A percentile compares a stretch with the other conserved stretches of the same genome.
Conservation (phyloP, 306 rosid species). For the Dryas alaskensis region DNA sequence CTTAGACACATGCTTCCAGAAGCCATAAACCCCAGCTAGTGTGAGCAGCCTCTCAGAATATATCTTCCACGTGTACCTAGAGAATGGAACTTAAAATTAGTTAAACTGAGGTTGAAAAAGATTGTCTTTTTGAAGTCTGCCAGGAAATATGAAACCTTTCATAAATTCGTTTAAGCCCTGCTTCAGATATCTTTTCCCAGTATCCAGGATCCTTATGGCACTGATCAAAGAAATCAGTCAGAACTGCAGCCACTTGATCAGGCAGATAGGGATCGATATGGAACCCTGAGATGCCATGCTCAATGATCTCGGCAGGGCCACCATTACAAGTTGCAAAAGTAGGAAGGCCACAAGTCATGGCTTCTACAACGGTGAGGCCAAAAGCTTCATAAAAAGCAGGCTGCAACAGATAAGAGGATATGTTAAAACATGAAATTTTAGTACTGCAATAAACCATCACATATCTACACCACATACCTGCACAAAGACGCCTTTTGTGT, state of each 20-base stretch:
- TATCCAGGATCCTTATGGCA: conserved; percentile 4
- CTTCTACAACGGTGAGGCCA: conserved; percentile 19
- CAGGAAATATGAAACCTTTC: conserved; percentile 14
- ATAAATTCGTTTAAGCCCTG: conserved; percentile 8
- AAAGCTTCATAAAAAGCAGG: conserved; percentile 25
- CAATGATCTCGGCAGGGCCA: conserved; percentile 22
- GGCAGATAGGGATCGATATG: conserved; percentile 18
- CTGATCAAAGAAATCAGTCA: conserved; percentile 17
- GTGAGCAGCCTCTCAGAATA: conserved; percentile 25
- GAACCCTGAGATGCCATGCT: conserved; percentile 11
- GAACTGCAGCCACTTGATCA: conserved; percentile 18
- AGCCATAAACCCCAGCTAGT: conserved; percentile 24
- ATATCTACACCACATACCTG: conserved; percentile 10
- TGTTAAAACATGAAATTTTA: background rate
- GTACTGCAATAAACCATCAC: background rate
- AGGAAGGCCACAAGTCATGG: conserved; percentile 25
- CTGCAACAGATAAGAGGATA: background rate
- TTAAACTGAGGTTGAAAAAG: conserved; percentile 2
- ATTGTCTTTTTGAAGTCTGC: background rate
- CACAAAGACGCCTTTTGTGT: conserved; percentile 21
- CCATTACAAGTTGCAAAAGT: conserved; percentile 23
- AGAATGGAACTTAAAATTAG: conserved; percentile 2
- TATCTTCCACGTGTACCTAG: conserved; percentile 23
- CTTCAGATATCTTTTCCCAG: conserved; percentile 16
- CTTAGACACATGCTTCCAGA: conserved; percentile 25